phyloP scores from a whole-genome alignment of 768 basidiomycete genomes.

The Gymnopilus dilepis region DNA sequence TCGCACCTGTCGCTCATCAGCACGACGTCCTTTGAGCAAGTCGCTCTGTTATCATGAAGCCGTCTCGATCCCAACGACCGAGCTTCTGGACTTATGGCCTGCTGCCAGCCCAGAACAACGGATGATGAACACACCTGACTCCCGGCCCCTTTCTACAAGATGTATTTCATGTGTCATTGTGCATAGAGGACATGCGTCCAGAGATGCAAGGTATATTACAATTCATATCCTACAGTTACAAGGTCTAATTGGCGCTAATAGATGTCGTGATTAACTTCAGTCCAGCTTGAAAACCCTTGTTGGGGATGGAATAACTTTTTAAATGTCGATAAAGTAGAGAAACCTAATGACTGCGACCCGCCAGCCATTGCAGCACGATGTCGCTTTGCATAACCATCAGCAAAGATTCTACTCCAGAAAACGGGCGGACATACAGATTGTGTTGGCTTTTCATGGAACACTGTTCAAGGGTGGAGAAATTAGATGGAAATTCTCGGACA shows the following conservation, averaged over 20 bases:
- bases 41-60: too few relatives aligned
- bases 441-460: conserved; percentile 97
- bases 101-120: too few relatives aligned
- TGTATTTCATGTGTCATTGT: too few relatives aligned
- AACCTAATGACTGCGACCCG: conserved; percentile 69
- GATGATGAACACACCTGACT: too few relatives aligned
- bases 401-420: not conserved
- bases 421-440: conserved; percentile 66
- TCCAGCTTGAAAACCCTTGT: not conserved
- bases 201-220: conserved; percentile 7
- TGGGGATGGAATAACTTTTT: not conserved
- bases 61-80: too few relatives aligned
- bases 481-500: not conserved
- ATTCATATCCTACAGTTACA: conserved; percentile 6
- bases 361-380: conserved; percentile 88
- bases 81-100: too few relatives aligned
- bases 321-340: not conserved
- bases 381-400: conserved; percentile 51
- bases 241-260: not conserved
- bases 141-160: too few relatives aligned
- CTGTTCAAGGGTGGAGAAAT: conserved; percentile 43
- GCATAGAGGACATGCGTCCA: not conserved
- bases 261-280: not conserved
- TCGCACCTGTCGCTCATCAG: too few relatives aligned
- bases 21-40: too few relatives aligned